These are phyloP conservation scores for Ceratocystis alfenasii DNA, from an alignment of 2,329 filamentous ascomycete species.

Conservation along the genomic window DNA sequence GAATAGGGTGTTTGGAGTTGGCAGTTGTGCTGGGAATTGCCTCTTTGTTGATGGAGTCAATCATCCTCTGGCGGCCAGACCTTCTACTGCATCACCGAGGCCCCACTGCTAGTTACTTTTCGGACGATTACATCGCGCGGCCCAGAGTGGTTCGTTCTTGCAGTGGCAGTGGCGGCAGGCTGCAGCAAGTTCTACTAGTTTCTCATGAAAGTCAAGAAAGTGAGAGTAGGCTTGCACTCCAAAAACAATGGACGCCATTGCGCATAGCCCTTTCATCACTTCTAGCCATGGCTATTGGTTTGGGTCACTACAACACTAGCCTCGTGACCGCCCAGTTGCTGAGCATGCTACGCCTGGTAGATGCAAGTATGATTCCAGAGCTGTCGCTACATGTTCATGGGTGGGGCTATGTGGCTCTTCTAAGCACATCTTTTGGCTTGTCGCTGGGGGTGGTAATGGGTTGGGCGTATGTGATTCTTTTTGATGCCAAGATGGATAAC, in stretches of 20 bases:
- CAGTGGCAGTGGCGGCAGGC: background rate
- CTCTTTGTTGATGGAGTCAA: background rate
- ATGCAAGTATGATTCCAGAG: background rate
- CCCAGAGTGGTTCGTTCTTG: background rate
- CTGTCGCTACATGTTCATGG: conserved; percentile 5
- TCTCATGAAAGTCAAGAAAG: background rate
- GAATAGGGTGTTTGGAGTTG: conserved; percentile 3
- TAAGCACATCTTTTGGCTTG: conserved; percentile 6
- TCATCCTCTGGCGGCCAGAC: background rate
- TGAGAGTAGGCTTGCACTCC: background rate
- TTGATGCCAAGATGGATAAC: background rate
- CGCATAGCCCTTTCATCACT: conserved; percentile 6
- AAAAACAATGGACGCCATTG: conserved; percentile 6
- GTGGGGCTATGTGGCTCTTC: conserved; percentile 7
- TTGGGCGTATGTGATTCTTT: background rate
- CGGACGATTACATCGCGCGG: background rate
- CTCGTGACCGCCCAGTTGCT: conserved; percentile 15
- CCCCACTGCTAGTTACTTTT: background rate
- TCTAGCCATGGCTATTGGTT: background rate
- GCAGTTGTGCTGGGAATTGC: background rate
- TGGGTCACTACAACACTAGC: conserved; percentile 12
- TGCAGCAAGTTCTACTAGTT: background rate
- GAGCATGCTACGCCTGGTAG: conserved; percentile 10
- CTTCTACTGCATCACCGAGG: background rate
- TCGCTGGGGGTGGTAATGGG: conserved; percentile 5